Evolutionary conservation across 2,329 filamentous ascomycete species (phyloP).

Genomic region (Penicillium sp.): DNA sequence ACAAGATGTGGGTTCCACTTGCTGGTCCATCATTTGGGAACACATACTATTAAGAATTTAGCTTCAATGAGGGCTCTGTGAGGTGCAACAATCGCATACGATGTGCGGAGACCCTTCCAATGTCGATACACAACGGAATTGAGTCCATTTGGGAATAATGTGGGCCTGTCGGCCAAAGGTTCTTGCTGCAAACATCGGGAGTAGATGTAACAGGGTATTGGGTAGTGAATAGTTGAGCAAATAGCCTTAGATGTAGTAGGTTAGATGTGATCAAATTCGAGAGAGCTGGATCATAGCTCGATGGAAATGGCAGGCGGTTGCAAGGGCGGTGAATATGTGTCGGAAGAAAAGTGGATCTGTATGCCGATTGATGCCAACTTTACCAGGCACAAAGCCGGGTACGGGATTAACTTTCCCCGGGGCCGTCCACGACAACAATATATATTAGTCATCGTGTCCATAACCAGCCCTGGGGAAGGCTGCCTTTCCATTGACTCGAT

Average conservation of each 20-base stretch:
- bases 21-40: slow-evolving; percentile 45
- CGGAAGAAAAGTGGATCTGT: background rate
- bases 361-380: background rate
- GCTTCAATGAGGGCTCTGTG: slow-evolving; percentile 3
- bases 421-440: background rate
- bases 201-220: background rate
- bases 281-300: slow-evolving; percentile 1
- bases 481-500: too few relatives aligned
- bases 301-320: slow-evolving; percentile 18
- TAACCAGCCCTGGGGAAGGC: background rate
- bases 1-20: slow-evolving; percentile 48
- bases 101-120: slow-evolving; percentile 41
- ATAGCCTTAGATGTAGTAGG: background rate
- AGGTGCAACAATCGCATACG: slow-evolving; percentile 26
- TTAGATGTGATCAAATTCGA: background rate
- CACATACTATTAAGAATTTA: slow-evolving; percentile 45
- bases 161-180: slow-evolving; percentile 20
- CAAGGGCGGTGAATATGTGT: slow-evolving; percentile 11
- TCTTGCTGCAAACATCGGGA: slow-evolving; percentile 28
- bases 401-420: background rate
- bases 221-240: background rate
- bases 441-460: background rate
- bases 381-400: background rate
- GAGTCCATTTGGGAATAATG: slow-evolving; percentile 21
- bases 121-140: slow-evolving; percentile 36